Base-by-base conservation (phyloP, 73 alveolate species). In the Blepharisma stoltei region DNA sequence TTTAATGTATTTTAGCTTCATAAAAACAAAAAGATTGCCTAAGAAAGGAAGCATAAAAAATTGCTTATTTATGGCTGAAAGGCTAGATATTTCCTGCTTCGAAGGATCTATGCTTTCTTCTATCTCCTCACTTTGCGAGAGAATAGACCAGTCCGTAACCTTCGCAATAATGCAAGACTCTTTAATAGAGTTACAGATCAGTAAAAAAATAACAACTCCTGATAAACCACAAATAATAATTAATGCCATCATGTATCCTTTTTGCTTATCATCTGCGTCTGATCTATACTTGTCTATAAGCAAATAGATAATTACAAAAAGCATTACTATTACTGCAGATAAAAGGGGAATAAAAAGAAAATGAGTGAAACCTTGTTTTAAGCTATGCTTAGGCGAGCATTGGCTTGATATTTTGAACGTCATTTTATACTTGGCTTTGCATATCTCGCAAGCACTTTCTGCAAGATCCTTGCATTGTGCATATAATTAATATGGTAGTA, bases 271-370 rank as follows among this genome's bases (percentile, higher is more conserved):
- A 14, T 14, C 73, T 60, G 73, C 14, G 2, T n/a, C 11, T 60
- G 73, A 20, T 5, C 0, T 8, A 60, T 60, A 60, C 23, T 38
- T 14, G 5, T 60, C 73, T 18, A 38, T 25, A 25, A 60, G 73
- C 5, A 60, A 60, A 25, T 25, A 60, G 38, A 60, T 25, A 25
- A 60, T 60, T 14, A 60, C 45, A 25, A 60, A 60, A 14, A 60
- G 45, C n/a, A 60, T 60, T 18, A 60, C 45, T 14, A 60, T 38
- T 14, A 60, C 23, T 18, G 73, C 73, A 20, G 73, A 14, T 9
- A 60, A 25, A 60, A 60, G 18, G 14, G 73, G 73, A 60, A 60
- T 25, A 60, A 60, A 60, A n/a, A 60, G 14, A 25, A n/a, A 60
- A 14, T n/a, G 23, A 25, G n/a, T 60, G 2, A 60, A 25, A n/a